Base-by-base conservation (phyloP, 345 rosid species). In the Eucalyptus pauciflora region DNA sequence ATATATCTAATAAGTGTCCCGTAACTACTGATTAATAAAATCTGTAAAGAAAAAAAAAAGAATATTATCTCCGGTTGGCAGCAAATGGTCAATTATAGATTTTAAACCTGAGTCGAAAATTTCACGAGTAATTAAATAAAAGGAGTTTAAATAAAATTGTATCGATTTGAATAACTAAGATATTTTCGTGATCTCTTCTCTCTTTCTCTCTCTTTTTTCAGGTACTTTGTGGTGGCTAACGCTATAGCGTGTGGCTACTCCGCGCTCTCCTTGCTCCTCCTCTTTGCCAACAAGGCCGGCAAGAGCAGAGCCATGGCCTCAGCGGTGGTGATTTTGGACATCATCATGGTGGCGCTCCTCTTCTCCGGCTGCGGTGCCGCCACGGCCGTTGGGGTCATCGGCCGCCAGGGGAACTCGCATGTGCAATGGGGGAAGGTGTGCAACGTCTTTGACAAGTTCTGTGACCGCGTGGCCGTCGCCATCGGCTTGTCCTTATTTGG, bases 381-480 rank as follows among this genome's bases (percentile, higher is more conserved):
- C 37, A 67, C 91, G 4, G 95, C 96, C 45, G 69, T 96, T 8
- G 96, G 97, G 3, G 48, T 96, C 46, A 51, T 96, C 60, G 98
- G 96, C 45, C 76, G 87, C 31, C 16, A 89, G 56, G 99, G 99
- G 56, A 96, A 96, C 92, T 93, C 95, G 7, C 96, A 94, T 67
- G 92, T 94, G 71, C 88, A 88, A 56, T 96, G 99, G 98, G 87
- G 54, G 33, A 94, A 94, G 90, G 96, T 92, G 81, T 96, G 99
- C 91, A 37, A 81, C 20, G 92, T 90, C 49, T 96, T 96, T 80
- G 96, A 91, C 17, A 90, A 89, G 88, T 95, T 96, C 62, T 96
- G 99, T 86, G 48, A 90, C 86, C 94, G 92, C 85, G 93, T 79
- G 22, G 94, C 93, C 11, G 94, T 89, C 56, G 86, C 96, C 10